Conservation (phyloP, 2,329 filamentous ascomycete species). For the Cladosporium velox region DNA sequence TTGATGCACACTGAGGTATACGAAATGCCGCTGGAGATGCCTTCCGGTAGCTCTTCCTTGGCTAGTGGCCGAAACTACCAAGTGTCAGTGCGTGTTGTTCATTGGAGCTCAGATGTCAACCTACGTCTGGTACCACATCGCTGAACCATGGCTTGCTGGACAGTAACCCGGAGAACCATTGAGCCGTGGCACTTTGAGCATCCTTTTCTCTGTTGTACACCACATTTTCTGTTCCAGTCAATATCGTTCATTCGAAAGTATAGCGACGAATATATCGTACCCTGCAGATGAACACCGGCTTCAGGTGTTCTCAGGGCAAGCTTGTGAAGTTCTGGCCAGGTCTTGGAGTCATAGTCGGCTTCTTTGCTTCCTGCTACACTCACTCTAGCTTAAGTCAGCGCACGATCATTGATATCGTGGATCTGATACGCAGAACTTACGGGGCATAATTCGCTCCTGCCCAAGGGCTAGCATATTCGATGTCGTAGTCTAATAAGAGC, state of each 20-base stretch:
- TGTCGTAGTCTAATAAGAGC: conserved; percentile 61
- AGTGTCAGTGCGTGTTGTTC: background rate
- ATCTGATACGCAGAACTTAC: conserved; percentile 58
- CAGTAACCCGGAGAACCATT: background rate
- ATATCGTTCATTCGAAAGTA: background rate
- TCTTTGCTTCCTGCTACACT: conserved; percentile 48
- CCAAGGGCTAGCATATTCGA: conserved; percentile 84
- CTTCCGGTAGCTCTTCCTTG: conserved; percentile 54
- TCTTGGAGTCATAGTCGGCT: conserved; percentile 1
- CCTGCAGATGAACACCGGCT: conserved; percentile 21
- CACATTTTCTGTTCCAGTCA: background rate
- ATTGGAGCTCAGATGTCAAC: conserved; percentile 23
- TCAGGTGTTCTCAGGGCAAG: conserved; percentile 29
- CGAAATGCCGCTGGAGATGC: conserved; percentile 66
- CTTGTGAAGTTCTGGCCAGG: conserved; percentile 11
- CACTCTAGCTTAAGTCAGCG: conserved; percentile 65
- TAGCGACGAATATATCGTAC: background rate
- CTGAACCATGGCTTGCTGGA: conserved; percentile 64
- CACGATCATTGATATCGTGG: conserved; percentile 63
- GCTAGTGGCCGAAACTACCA: background rate
- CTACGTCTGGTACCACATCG: conserved; percentile 64
- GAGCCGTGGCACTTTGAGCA: background rate
- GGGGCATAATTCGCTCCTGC: conserved; percentile 76
- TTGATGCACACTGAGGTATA: conserved; percentile 87
- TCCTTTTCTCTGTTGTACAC: conserved; percentile 40